These are phyloP conservation scores for Tolypocladium nubicola DNA, from an alignment of 2,329 filamentous ascomycete species.

Conservation along the genomic window DNA sequence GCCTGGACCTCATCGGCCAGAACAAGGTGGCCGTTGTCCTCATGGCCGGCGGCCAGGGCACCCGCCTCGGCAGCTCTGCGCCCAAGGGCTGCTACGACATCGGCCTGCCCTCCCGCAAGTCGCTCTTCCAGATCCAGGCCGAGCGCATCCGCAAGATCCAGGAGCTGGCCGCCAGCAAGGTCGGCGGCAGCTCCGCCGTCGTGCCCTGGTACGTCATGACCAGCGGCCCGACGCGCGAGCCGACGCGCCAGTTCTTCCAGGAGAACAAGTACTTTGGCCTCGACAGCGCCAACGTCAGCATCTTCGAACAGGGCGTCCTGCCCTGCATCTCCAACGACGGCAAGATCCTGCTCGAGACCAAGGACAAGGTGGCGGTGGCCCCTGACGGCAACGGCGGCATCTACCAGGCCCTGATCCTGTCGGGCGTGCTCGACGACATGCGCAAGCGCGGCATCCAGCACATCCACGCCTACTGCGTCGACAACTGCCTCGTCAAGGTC, in stretches of 20 bases:
- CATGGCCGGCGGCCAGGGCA: constrained; percentile 96
- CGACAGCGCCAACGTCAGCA: constrained; percentile 70
- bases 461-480: constrained; percentile 95
- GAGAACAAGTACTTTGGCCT: constrained; percentile 88
- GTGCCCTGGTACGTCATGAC: constrained; percentile 99
- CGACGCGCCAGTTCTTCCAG: constrained; percentile 89
- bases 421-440: constrained; percentile 80
- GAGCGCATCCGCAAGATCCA: constrained; percentile 87
- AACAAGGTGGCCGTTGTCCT: constrained; percentile 78
- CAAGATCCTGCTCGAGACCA: constrained; percentile 89
- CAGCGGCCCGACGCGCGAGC: constrained; percentile 80
- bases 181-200: constrained; percentile 43
- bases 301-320: constrained; percentile 95
- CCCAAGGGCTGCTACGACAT: constrained; percentile 98
- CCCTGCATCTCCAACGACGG: constrained; percentile 96
- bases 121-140: constrained; percentile 93
- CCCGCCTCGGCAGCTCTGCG: constrained; percentile 82
- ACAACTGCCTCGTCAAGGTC: constrained; percentile 99
- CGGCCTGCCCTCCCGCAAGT: constrained; percentile 83
- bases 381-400: constrained; percentile 96
- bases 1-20: constrained; percentile 68
- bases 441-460: constrained; percentile 81
- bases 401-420: constrained; percentile 79
- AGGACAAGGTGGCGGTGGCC: constrained; percentile 84
- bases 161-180: constrained; percentile 63